A percentile compares a stretch with the other conserved stretches of the same genome.
phyloP scores from a whole-genome alignment of 1,284 basidiomycete species.

The Tausonia pullulans region DNA sequence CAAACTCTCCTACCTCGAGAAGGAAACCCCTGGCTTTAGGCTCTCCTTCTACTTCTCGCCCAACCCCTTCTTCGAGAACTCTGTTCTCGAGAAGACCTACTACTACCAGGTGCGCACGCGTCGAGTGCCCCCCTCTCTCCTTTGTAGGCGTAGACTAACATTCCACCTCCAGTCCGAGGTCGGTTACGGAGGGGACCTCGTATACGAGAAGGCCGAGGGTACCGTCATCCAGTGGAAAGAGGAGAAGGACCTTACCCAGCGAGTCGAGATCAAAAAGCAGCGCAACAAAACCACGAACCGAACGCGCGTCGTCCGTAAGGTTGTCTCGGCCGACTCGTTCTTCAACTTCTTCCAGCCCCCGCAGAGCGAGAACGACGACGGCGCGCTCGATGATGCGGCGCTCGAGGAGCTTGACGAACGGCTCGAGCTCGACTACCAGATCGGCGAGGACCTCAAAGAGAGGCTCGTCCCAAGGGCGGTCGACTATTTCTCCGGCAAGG shows the following conservation, averaged over 20 bases:
- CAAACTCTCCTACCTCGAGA: conserved; percentile 51
- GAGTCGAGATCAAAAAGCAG: conserved; percentile 98
- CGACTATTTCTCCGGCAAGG: conserved; percentile 94
- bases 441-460: conserved; percentile 97
- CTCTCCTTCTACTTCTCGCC: conserved; percentile 68
- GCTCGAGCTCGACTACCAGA: conserved; percentile 94
- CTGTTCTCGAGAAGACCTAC: conserved; percentile 82
- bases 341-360: conserved; percentile 91
- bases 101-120: conserved; percentile 58
- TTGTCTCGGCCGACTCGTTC: conserved; percentile 78
- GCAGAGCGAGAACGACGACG: conserved; percentile 56
- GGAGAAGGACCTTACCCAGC: conserved; percentile 94
- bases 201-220: conserved; percentile 86
- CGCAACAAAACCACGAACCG: conserved; percentile 97
- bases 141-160: no score
- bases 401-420: conserved; percentile 82
- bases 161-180: conserved; percentile 34
- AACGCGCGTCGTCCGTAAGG: conserved; percentile 80
- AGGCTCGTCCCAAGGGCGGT: conserved; percentile 90
- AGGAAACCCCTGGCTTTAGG: conserved; percentile 70
- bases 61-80: conserved; percentile 84
- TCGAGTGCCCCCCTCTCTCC: background rate
- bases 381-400: conserved; percentile 67
- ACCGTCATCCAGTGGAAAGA: conserved; percentile 93
- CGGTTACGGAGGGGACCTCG: conserved; percentile 85